A percentile compares a stretch with the other conserved stretches of the same genome.
phyloP scores from a whole-genome alignment of 2,329 filamentous ascomycete species.

The Epichloe elymi region DNA sequence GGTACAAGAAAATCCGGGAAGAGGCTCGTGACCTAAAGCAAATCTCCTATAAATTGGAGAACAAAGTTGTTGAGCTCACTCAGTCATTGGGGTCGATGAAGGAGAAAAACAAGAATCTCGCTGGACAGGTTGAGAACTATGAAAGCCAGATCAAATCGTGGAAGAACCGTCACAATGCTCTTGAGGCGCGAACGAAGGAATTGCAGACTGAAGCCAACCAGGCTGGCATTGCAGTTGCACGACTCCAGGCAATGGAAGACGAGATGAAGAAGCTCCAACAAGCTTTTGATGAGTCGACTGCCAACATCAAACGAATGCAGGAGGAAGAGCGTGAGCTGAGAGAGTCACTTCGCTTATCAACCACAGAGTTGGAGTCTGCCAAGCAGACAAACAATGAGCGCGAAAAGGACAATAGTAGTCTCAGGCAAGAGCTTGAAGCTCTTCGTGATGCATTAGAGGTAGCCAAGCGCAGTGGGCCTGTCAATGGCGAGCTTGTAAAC shows the following conservation, averaged over 20 bases:
- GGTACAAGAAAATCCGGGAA: constrained; percentile 84
- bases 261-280: constrained; percentile 87
- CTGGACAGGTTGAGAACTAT: constrained; percentile 86
- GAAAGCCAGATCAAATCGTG: constrained; percentile 92
- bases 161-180: constrained; percentile 80
- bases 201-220: constrained; percentile 95
- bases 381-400: constrained; percentile 61
- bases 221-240: constrained; percentile 86
- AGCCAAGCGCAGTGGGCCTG: constrained; percentile 63
- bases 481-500: constrained; percentile 47
- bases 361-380: constrained; percentile 66
- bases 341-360: constrained; percentile 69
- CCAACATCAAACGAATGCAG: constrained; percentile 85
- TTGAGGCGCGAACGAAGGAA: constrained; percentile 85
- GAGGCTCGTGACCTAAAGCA: constrained; percentile 97
- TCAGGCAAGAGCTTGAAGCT: constrained; percentile 79
- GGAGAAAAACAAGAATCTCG: constrained; percentile 81
- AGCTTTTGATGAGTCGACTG: constrained; percentile 79
- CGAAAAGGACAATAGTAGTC: constrained; percentile 72
- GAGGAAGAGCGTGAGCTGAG: constrained; percentile 82
- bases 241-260: constrained; percentile 80
- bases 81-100: constrained; percentile 88
- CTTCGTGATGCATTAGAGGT: constrained; percentile 86
- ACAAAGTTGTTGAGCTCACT: constrained; percentile 97
- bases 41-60: constrained; percentile 98